Base-by-base conservation (phyloP, 2,329 filamentous ascomycete species). In the Chalaropsis ovoidea region DNA sequence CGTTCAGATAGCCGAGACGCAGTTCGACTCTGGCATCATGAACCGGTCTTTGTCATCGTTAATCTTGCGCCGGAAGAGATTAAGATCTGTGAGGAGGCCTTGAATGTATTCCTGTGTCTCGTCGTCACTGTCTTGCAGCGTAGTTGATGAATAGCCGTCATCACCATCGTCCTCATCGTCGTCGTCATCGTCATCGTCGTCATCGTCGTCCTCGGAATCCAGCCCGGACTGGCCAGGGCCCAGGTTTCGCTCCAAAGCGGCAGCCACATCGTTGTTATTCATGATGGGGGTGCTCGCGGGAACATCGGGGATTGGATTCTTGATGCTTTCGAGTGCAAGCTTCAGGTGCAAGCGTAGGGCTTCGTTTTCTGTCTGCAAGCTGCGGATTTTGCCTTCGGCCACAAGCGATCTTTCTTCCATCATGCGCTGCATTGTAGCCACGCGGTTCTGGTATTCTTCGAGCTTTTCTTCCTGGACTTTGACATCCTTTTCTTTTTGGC, bases 401-500 rank as follows among this genome's bases (percentile, higher is more conserved):
- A 97, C 89, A 74, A 95, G 87, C 68, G 88, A 85, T 69, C 87
- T 88, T 77, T 99, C 94, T 74, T 97, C 92, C 92, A 96, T 96
- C 75, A 95, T 84, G 67, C 92, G 86, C 75, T 97, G 91, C 88
- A 99, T 91, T 66, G 87, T 84, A 61, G 85, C 82, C 19, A 99
- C 94, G 71, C 92, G 89, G 69, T 86, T 86, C 77, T 99, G 94
- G 76, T 97, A 99, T 75, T 96, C 91, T 71, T 97, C 94, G 27
- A 99, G 79, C 70, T 87, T 87, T 74, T 94, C 90, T 69, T 91
- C 89, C 69, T 90, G 86, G 45, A 87, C 81, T 71, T 87, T 84
- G 65, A 85, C 87, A 71, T 92, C 89, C 73, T 89, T 87, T 75
- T 94, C 90, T 63, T 81, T 84, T 70, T 80, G 84, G 69, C 80